Percentiles rank a stretch among this genome's conserved stretches.
These are phyloP conservation scores for Didymellaceae sp. DNA, from an alignment of 2,329 filamentous ascomycete species.

Conservation along the genomic window DNA sequence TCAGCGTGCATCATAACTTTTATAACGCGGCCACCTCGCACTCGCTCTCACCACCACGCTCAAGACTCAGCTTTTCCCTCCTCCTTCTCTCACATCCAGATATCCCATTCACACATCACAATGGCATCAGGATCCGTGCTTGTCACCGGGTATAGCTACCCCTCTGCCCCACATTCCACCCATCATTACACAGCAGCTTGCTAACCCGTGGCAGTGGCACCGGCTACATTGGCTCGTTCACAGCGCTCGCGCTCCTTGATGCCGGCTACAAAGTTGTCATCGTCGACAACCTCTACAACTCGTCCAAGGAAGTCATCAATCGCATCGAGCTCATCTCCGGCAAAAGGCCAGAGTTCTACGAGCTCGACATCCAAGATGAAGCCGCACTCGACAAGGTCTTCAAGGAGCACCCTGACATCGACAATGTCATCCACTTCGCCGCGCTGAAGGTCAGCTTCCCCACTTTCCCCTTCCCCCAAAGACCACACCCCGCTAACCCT, in stretches of 20 bases:
- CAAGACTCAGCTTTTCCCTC: background rate
- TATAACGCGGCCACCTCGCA: slow-evolving; percentile 26
- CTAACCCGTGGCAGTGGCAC: slow-evolving; percentile 71
- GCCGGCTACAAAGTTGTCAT: slow-evolving; percentile 97
- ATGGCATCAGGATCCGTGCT: slow-evolving; percentile 90
- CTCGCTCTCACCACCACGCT: slow-evolving; percentile 6
- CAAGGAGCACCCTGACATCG: slow-evolving; percentile 85
- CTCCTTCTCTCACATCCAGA: background rate
- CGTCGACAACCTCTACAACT: slow-evolving; percentile 97
- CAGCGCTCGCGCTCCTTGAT: slow-evolving; percentile 86
- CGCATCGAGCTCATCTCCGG: slow-evolving; percentile 94
- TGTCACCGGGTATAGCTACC: slow-evolving; percentile 79
- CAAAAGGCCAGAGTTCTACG: slow-evolving; percentile 83
- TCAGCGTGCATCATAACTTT: slow-evolving; percentile 23
- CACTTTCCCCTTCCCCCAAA: background rate
- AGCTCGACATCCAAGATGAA: slow-evolving; percentile 88
- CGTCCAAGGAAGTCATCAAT: slow-evolving; percentile 86
- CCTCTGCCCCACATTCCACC: slow-evolving; percentile 35
- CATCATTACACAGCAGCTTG: slow-evolving; percentile 8
- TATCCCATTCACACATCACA: slow-evolving; percentile 15
- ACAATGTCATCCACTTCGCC: slow-evolving; percentile 98
- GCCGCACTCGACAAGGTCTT: slow-evolving; percentile 85
- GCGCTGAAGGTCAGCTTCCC: slow-evolving; percentile 77
- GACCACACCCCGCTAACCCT: background rate
- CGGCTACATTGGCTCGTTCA: slow-evolving; percentile 99